These are phyloP conservation scores for Prunus dulcis DNA, from an alignment of 306 rosid genomes.

Conservation along the genomic window DNA sequence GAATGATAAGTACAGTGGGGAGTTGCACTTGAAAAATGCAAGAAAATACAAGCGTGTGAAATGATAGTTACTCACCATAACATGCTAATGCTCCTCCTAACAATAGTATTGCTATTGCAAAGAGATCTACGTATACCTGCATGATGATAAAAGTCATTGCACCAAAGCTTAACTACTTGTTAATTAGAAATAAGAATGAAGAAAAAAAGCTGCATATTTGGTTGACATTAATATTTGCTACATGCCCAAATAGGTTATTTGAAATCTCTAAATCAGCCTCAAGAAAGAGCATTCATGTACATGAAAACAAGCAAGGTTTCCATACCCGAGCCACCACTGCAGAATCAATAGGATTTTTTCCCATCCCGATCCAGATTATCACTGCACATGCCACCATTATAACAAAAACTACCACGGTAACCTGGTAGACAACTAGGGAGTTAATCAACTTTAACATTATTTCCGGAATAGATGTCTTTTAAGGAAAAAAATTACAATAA, in stretches of 20 bases:
- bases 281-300: neutral
- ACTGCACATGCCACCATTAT: conserved; percentile 65
- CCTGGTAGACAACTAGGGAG: conserved; percentile 51
- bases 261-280: neutral
- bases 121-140: conserved; percentile 82
- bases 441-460: conserved; percentile 12
- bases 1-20: neutral
- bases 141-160: conserved; percentile 32
- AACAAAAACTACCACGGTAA: conserved; percentile 47
- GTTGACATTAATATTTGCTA: neutral
- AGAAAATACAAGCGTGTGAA: conserved; percentile 24
- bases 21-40: neutral
- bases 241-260: neutral
- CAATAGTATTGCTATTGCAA: conserved; percentile 61
- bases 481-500: neutral
- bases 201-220: neutral
- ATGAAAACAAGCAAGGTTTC: conserved; percentile 11
- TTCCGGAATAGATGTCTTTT: neutral
- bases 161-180: neutral
- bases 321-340: conserved; percentile 73
- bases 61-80: conserved; percentile 57
- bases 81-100: conserved; percentile 80
- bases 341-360: conserved; percentile 66
- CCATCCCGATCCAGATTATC: conserved; percentile 75
- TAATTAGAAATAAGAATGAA: neutral